Percentiles rank a stretch among this genome's conserved stretches.
Conservation (phyloP, 2,329 filamentous ascomycete species). For the Ustulina deusta region DNA sequence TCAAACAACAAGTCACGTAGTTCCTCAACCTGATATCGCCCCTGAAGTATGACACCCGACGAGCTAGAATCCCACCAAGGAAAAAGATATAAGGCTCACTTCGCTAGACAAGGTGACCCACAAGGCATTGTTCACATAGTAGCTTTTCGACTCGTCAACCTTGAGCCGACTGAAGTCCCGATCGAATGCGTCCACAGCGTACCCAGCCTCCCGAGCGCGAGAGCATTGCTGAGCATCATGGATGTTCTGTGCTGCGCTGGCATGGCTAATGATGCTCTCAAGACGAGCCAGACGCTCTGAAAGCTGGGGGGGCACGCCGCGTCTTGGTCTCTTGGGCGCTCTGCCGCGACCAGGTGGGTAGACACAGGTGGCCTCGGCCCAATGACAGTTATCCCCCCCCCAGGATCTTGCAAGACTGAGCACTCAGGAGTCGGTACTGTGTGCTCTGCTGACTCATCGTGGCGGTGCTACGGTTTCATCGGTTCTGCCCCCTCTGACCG, state of each 20-base stretch:
- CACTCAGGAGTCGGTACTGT: no score
- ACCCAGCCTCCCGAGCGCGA: not conserved
- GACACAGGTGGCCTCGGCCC: constrained; percentile 18
- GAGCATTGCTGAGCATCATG: not conserved
- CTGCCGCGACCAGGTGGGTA: constrained; percentile 27
- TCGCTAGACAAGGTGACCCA: constrained; percentile 47
- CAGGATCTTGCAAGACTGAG: no score
- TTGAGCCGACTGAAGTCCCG: constrained; percentile 23
- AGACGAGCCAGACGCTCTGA: constrained; percentile 27
- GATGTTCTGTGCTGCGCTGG: not conserved
- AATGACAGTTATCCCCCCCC: constrained; percentile 19
- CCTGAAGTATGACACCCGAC: not conserved
- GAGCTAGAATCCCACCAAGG: constrained; percentile 1
- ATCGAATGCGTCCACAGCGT: not conserved
- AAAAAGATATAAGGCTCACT: constrained; percentile 34
- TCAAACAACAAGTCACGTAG: constrained; percentile 38
- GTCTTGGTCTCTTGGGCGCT: constrained; percentile 25
- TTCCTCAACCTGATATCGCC: constrained; percentile 29
- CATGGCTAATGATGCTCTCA: constrained; percentile 26
- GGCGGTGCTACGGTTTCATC: no score
- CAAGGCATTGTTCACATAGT: constrained; percentile 40
- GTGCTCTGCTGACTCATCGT: no score
- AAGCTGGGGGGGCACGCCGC: constrained; percentile 9
- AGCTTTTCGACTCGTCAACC: constrained; percentile 31
- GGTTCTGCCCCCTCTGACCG: no score